Evolutionary conservation across 768 basidiomycete genomes (phyloP), one percentile per base, ranked within the genome.

Genomic region (Hortiboletus flavorubellus): DNA sequence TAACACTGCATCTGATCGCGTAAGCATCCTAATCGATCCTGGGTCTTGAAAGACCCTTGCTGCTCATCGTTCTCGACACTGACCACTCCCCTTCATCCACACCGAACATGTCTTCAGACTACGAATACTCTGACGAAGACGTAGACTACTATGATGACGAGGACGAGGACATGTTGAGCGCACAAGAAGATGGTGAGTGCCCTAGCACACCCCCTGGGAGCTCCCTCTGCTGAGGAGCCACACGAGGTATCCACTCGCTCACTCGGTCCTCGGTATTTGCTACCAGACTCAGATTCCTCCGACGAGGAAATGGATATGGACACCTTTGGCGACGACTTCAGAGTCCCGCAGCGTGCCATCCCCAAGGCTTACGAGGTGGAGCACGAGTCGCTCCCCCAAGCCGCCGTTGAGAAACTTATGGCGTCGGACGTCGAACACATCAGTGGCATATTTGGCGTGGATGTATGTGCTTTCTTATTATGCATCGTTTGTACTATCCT

Each of bases 311-410:
- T 88, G 74, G 87, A 86, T 57, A 80, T 87, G 76, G 87, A 87
- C 59, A 76, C 75, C 45, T 80, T 78, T 61, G 78, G 78, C 30
- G 82, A 87, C 51, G 86, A 88, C 67, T 85, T 85, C 70, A 83
- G 77, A 58, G 73, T 87, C 45, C 63, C 73, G 0, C 68, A 76
- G 5, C 85, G 83, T 67, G 76, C 75, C 42, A 80, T 79, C 63
- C 77, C 69, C 59, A 89, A 91, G 74, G 72, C 84, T 2, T 97
- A 93, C 67, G 92, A 97, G 64, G 83, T 97, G 41, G 86, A 91
- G n/a, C 89, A 85, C 68, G 84, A 89, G 54, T 80, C 87, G 12
- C 81, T 95, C 48, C 82, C 80, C 52, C 84, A 91, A 65, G 63
- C 72, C 6, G 83, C 85, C 23, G 84, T 99, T 49, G 86, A 90